Evolutionary conservation across 495 filamentous ascomycete species (phyloP).

Genomic region (Chaetomium cochliodes): DNA sequence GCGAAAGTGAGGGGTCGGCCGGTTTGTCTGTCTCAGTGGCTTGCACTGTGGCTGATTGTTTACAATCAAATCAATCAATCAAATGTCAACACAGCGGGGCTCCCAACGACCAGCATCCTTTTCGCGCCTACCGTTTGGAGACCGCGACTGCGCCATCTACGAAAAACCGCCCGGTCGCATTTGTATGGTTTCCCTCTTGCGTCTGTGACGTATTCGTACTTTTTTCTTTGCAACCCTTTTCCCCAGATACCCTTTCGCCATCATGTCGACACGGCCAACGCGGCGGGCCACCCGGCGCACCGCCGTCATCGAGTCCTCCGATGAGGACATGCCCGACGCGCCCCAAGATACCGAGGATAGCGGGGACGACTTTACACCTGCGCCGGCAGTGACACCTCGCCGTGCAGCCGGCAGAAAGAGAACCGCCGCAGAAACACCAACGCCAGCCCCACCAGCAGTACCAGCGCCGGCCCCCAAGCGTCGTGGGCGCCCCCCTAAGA

Average conservation of each 20-base stretch:
- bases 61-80: slow-evolving; percentile 36
- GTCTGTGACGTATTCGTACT: neutral
- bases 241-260: slow-evolving; percentile 30
- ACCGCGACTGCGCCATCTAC: slow-evolving; percentile 11
- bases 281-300: slow-evolving; percentile 70
- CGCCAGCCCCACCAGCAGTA: slow-evolving; percentile 4
- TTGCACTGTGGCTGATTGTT: slow-evolving; percentile 36
- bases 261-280: slow-evolving; percentile 72
- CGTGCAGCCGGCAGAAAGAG: slow-evolving; percentile 56
- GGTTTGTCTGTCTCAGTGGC: slow-evolving; percentile 22
- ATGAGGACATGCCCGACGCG: slow-evolving; percentile 63
- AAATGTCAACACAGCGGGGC: slow-evolving; percentile 33
- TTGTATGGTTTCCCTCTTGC: neutral
- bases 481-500: slow-evolving; percentile 38
- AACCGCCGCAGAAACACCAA: slow-evolving; percentile 37
- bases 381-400: slow-evolving; percentile 50
- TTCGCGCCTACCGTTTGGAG: slow-evolving; percentile 23
- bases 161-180: neutral
- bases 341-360: slow-evolving; percentile 59
- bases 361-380: slow-evolving; percentile 77
- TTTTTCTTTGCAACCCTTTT: neutral
- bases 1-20: neutral
- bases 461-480: slow-evolving; percentile 26
- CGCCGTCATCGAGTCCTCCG: slow-evolving; percentile 71
- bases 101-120: slow-evolving; percentile 18